Evolutionary conservation across 345 rosid genomes (phyloP).

Genomic region (Ailanthus altissimus): DNA sequence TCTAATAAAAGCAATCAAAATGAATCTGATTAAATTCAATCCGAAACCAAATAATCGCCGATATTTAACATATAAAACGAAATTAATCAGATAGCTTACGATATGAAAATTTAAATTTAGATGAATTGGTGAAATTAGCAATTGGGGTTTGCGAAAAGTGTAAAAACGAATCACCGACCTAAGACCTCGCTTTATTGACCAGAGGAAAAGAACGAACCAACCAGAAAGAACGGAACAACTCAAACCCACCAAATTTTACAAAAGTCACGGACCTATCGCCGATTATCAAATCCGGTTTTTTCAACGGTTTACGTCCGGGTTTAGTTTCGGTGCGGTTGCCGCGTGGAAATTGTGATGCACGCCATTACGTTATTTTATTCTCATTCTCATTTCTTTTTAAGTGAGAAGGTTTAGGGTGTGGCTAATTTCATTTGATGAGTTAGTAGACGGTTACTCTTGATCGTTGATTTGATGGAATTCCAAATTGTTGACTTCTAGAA

Average conservation of each 20-base stretch:
- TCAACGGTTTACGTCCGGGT: slow-evolving; percentile 69
- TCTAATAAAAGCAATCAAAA: slow-evolving; percentile 33
- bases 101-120: slow-evolving; percentile 8
- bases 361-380: not conserved
- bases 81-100: slow-evolving; percentile 21
- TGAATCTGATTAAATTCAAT: slow-evolving; percentile 25
- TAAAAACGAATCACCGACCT: slow-evolving; percentile 33
- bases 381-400: not conserved
- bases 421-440: not conserved
- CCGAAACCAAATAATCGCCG: slow-evolving; percentile 16
- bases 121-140: slow-evolving; percentile 8
- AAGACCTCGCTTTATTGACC: slow-evolving; percentile 41
- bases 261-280: slow-evolving; percentile 69
- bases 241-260: slow-evolving; percentile 20
- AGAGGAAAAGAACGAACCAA: slow-evolving; percentile 4
- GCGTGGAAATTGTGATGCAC: slow-evolving; percentile 40
- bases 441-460: not conserved
- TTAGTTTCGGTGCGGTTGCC: slow-evolving; percentile 41
- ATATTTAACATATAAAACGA: not conserved
- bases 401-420: not conserved
- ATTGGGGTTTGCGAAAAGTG: slow-evolving; percentile 44
- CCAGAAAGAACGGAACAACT: not conserved
- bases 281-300: slow-evolving; percentile 68
- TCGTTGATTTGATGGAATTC: too few relatives aligned
- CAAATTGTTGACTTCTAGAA: too few relatives aligned